These are phyloP conservation scores for Pichia gijzeniarum DNA, from an alignment of 805 yeast species.

Conservation along the genomic window DNA sequence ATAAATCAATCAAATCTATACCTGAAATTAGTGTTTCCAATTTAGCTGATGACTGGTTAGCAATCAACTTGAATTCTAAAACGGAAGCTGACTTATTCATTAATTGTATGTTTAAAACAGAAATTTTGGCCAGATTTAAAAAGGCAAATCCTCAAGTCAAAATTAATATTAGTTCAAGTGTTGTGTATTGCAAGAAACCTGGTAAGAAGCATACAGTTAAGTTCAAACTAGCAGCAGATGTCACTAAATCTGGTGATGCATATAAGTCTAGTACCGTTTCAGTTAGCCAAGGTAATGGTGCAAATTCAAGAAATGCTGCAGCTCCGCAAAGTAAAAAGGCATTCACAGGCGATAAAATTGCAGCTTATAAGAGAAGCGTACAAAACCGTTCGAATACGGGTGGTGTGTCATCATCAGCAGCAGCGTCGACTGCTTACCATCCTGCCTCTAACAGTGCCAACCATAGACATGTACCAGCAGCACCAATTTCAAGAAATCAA, in stretches of 20 bases:
- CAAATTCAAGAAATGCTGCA: constrained; percentile 60
- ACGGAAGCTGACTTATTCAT: constrained; percentile 72
- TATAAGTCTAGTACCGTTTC: constrained; percentile 87
- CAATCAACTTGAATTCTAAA: constrained; percentile 50
- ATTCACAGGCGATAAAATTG: constrained; percentile 22
- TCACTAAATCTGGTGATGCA: constrained; percentile 62
- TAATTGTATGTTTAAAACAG: constrained; percentile 83
- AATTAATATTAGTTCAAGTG: constrained; percentile 61
- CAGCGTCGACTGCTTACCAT: constrained; percentile 32
- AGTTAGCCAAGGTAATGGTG: constrained; percentile 75
- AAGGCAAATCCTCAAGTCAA: constrained; percentile 50
- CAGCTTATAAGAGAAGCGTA: constrained; percentile 22
- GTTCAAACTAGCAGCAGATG: constrained; percentile 49
- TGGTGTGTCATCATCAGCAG: constrained; percentile 22
- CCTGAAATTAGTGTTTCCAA: constrained; percentile 61
- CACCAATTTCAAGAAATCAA: constrained; percentile 4
- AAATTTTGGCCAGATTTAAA: constrained; percentile 68
- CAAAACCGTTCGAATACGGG: constrained; percentile 5
- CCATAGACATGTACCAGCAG: constrained; percentile 12
- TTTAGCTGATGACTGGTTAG: constrained; percentile 90
- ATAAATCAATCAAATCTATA: constrained; percentile 55
- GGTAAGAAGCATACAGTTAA: constrained; percentile 72
- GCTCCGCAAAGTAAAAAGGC: constrained; percentile 57
- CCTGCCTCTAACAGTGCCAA: constrained; percentile 18
- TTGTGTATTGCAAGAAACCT: constrained; percentile 86